Evolutionary conservation across 2,329 filamentous ascomycete genomes (phyloP).

Genomic region (Botrytis galanthina): DNA sequence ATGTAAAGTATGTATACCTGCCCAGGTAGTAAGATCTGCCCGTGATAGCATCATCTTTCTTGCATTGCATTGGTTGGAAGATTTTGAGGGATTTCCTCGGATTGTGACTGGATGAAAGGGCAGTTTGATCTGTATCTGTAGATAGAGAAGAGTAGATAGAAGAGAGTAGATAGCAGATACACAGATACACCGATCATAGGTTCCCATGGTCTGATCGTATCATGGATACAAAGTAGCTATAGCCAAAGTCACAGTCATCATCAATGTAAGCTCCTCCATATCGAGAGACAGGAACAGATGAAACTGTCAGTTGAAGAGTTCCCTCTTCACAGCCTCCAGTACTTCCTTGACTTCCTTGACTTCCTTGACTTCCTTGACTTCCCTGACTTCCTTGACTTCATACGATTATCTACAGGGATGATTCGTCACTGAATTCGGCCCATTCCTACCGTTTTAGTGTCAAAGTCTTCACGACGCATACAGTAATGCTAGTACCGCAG

Average conservation of each 20-base stretch:
- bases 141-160: background rate
- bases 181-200: no score
- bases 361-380: no score
- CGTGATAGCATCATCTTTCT: background rate
- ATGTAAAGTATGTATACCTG: background rate
- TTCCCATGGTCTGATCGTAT: background rate
- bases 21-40: background rate
- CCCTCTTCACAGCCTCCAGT: background rate
- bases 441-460: slow-evolving; percentile 2
- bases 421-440: background rate
- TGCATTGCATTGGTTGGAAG: background rate
- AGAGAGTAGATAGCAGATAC: background rate
- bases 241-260: background rate
- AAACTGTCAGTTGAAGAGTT: background rate
- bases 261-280: background rate
- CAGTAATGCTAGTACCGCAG: background rate
- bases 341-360: no score
- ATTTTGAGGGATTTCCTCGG: background rate
- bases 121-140: background rate
- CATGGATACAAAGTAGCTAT: background rate
- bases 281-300: background rate
- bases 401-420: background rate
- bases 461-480: background rate
- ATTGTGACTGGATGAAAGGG: background rate
- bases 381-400: background rate